Evolutionary conservation across 371 early-diverging fungal genomes (phyloP).

Genomic region (Dinochytrium kinnereticum): DNA sequence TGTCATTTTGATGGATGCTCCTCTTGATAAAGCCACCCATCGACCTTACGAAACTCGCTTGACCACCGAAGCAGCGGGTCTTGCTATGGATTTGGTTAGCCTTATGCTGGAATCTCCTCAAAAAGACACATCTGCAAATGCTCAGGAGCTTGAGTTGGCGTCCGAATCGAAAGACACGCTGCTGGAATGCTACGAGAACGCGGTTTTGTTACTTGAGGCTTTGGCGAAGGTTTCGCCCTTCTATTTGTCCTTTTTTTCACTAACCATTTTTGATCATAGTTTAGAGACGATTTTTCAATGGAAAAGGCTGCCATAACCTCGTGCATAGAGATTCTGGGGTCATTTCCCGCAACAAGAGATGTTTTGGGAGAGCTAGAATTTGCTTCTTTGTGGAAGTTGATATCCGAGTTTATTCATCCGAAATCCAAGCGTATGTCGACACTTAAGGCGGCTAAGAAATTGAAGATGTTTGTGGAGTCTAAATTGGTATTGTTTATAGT

Average conservation of each 20-base stretch:
- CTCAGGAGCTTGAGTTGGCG: no score
- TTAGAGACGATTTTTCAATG: not conserved
- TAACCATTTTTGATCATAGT: not conserved
- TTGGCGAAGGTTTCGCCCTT: no score
- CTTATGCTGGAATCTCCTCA: no score
- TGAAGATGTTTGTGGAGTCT: not conserved
- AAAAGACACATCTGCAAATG: no score
- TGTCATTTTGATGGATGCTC: not conserved
- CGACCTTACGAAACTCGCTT: not conserved
- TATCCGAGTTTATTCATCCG: not conserved
- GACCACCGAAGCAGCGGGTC: not conserved
- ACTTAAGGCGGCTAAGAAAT: not conserved
- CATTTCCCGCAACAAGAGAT: not conserved
- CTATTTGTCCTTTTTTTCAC: not conserved
- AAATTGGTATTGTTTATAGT: no score
- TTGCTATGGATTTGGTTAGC: not conserved
- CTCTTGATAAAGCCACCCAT: not conserved
- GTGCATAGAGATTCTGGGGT: not conserved
- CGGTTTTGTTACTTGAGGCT: no score
- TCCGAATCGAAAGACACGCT: no score
- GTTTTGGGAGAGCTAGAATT: not conserved
- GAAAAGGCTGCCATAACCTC: not conserved
- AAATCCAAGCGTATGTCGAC: not conserved
- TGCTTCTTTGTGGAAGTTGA: not conserved
- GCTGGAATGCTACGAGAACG: no score